These are phyloP conservation scores for Agaricus bisporus DNA, from an alignment of 768 basidiomycete species.

Conservation along the genomic window DNA sequence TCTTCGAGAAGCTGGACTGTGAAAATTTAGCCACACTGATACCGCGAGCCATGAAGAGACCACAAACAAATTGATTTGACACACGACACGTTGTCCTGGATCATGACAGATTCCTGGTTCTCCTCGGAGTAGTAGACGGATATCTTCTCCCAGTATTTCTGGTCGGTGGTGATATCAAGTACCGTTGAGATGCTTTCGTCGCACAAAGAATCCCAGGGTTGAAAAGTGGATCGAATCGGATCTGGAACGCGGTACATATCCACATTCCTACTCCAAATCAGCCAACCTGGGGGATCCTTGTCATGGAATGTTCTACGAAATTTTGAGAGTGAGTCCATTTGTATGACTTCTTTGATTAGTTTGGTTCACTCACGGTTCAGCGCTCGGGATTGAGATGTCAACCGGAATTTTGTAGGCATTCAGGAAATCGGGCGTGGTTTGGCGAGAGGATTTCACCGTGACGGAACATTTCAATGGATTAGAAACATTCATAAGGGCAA, in stretches of 20 bases:
- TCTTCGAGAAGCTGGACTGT: slow-evolving; percentile 77
- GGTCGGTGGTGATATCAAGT: slow-evolving; percentile 36
- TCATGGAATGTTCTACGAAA: slow-evolving; percentile 45
- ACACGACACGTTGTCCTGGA: slow-evolving; percentile 64
- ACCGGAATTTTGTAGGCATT: slow-evolving; percentile 47
- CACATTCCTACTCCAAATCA: slow-evolving; percentile 50
- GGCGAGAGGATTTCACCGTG: slow-evolving; percentile 39
- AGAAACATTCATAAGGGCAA: slow-evolving; percentile 53
- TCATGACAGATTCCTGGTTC: slow-evolving; percentile 57
- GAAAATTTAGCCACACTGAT: slow-evolving; percentile 8
- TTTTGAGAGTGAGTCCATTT: slow-evolving; percentile 1
- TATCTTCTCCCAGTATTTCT: slow-evolving; percentile 64
- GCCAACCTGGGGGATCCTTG: slow-evolving; percentile 57
- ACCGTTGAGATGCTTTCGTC: slow-evolving; percentile 44
- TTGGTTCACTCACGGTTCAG: slow-evolving; percentile 38
- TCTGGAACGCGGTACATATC: slow-evolving; percentile 44
- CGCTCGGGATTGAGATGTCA: slow-evolving; percentile 23
- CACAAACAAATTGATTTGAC: slow-evolving; percentile 71
- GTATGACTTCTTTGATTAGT: not conserved
- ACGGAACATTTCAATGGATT: slow-evolving; percentile 63
- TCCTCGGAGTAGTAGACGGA: slow-evolving; percentile 73
- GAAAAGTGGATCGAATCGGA: slow-evolving; percentile 41
- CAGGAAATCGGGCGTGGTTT: slow-evolving; percentile 52
- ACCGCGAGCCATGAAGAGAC: not conserved
- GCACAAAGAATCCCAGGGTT: slow-evolving; percentile 54